phyloP scores from a whole-genome alignment of 345 rosid genomes.

The Boechera divaricarpa region DNA sequence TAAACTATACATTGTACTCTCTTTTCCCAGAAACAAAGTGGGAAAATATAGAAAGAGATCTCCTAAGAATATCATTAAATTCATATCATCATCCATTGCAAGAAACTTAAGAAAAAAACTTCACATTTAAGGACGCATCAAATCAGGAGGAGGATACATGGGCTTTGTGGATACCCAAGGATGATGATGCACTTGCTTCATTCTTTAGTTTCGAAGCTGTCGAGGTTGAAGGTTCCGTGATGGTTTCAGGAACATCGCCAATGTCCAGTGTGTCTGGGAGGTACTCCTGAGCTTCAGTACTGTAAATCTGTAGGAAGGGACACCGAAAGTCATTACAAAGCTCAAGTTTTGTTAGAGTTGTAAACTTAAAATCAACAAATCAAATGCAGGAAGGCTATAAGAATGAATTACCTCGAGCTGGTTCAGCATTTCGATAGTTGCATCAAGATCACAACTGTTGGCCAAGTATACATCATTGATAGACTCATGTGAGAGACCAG shows the following conservation, averaged over 20 bases:
- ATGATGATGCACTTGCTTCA: constrained; percentile 61
- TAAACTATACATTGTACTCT: constrained; percentile 41
- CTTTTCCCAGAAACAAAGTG: constrained; percentile 29
- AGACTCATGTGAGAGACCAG: constrained; percentile 75
- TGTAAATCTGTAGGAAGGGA: constrained; percentile 53
- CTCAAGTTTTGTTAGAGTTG: neutral
- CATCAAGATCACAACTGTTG: constrained; percentile 74
- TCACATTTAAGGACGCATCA: constrained; percentile 23
- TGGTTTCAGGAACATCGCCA: constrained; percentile 71
- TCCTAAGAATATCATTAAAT: constrained; percentile 40
- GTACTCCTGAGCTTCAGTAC: constrained; percentile 56
- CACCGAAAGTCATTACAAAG: neutral
- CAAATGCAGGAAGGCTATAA: neutral
- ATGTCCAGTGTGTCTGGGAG: constrained; percentile 89
- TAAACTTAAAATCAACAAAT: neutral
- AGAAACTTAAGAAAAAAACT: neutral
- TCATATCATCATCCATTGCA: constrained; percentile 38
- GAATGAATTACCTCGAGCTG: constrained; percentile 67
- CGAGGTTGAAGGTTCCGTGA: constrained; percentile 44
- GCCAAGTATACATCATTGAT: constrained; percentile 75
- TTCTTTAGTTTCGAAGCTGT: constrained; percentile 59
- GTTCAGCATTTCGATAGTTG: constrained; percentile 78
- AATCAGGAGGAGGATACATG: constrained; percentile 48
- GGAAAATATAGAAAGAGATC: constrained; percentile 16
- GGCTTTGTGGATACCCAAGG: constrained; percentile 52